Percentiles rank a stretch among this genome's conserved stretches.
Evolutionary conservation across 345 rosid genomes (phyloP).

Genomic region (Eucalyptus cloeziana): DNA sequence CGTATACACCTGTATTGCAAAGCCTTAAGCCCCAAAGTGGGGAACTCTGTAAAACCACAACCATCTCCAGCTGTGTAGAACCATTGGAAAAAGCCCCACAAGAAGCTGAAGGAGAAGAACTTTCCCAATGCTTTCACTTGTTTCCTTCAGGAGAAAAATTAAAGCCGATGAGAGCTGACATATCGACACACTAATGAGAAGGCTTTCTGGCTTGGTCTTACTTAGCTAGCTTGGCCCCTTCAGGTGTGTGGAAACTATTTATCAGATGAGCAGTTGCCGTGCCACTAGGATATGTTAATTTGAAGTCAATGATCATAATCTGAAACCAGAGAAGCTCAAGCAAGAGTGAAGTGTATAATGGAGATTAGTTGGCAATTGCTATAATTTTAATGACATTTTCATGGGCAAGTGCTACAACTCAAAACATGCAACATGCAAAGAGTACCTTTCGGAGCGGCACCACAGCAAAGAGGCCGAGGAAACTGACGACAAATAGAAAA

Average conservation of each 20-base stretch:
- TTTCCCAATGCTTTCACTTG: slow-evolving; percentile 8
- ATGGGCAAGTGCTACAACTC: not conserved
- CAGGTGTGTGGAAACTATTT: slow-evolving; percentile 12
- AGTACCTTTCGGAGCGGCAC: slow-evolving; percentile 10
- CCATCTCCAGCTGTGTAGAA: slow-evolving; percentile 8
- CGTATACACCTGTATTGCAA: not conserved
- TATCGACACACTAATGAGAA: not conserved
- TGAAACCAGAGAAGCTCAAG: not conserved
- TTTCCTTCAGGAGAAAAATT: not conserved
- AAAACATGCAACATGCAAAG: not conserved
- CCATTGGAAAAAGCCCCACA: slow-evolving; percentile 15
- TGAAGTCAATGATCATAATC: slow-evolving; percentile 17
- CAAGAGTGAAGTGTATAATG: not conserved
- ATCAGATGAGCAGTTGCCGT: slow-evolving; percentile 13
- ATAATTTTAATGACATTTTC: not conserved
- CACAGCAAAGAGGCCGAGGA: slow-evolving; percentile 9
- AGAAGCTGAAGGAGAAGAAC: slow-evolving; percentile 11
- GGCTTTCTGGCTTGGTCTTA: not conserved
- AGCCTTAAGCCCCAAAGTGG: slow-evolving; percentile 5
- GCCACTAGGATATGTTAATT: slow-evolving; percentile 11
- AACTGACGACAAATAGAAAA: slow-evolving; percentile 8
- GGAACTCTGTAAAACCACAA: slow-evolving; percentile 3
- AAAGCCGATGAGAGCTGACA: not conserved
- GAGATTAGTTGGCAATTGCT: not conserved
- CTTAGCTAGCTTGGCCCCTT: slow-evolving; percentile 12